These are phyloP conservation scores for Centaurea solstitialis DNA, from an alignment of 129 eudicot genomes.

Conservation along the genomic window DNA sequence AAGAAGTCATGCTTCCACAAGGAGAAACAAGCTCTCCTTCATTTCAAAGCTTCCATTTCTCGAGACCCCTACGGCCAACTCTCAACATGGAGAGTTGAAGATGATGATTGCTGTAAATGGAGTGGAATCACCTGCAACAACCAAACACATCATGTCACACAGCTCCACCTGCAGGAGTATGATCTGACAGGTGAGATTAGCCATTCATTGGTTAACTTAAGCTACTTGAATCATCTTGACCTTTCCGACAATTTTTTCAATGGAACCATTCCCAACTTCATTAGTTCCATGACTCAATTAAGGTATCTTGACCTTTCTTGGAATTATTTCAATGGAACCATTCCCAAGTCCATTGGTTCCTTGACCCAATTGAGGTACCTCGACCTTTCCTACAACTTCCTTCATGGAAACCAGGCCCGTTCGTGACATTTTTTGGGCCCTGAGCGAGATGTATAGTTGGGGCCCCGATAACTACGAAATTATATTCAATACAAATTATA, in stretches of 20 bases:
- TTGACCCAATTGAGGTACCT: conserved; percentile 9
- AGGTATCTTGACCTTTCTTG: conserved; percentile 8
- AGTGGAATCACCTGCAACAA: neutral
- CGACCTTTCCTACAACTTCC: neutral
- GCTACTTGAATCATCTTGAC: conserved; percentile 16
- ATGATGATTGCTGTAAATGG: neutral
- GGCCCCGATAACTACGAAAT: too few species aligned
- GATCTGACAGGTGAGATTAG: conserved; percentile 30
- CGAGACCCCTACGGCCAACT: neutral
- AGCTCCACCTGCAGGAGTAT: neutral
- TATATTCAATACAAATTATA: too few species aligned
- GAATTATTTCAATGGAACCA: neutral
- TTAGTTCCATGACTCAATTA: too few species aligned
- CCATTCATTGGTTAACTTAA: conserved; percentile 30
- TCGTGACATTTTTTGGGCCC: too few species aligned
- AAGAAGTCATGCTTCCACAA: neutral
- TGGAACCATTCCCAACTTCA: too few species aligned
- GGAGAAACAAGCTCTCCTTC: neutral
- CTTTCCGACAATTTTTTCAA: too few species aligned
- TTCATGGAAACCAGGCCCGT: too few species aligned
- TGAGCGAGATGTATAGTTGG: too few species aligned
- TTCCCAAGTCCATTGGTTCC: conserved; percentile 23
- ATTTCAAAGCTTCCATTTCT: neutral
- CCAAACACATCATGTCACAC: conserved; percentile 22
- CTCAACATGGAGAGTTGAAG: neutral